phyloP scores from a whole-genome alignment of 225 moss, liverwort and hornwort species.

The Ulota crispa region DNA sequence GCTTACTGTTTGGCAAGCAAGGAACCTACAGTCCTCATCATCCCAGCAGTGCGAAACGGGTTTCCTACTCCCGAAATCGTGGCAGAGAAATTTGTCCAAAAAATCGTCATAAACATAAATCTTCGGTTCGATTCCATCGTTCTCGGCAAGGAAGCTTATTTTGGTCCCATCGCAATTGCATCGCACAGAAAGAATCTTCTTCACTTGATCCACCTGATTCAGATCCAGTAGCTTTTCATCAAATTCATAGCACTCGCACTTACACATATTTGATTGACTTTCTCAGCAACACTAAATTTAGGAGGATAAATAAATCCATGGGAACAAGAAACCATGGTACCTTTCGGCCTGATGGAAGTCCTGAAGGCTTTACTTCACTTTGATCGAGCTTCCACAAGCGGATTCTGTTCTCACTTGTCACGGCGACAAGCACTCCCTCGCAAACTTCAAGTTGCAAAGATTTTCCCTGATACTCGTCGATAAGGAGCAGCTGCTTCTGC shows the following conservation, averaged over 20 bases:
- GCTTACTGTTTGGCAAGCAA: constrained; percentile 71
- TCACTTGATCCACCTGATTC: constrained; percentile 45
- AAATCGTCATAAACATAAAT: constrained; percentile 73
- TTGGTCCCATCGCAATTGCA: constrained; percentile 78
- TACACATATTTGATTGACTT: background rate
- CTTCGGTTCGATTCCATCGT: constrained; percentile 26
- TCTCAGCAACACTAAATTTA: background rate
- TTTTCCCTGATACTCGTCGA: constrained; percentile 55
- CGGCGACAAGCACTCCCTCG: constrained; percentile 37
- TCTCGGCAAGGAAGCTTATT: constrained; percentile 67
- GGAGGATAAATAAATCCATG: background rate
- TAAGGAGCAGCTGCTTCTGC: constrained; percentile 36
- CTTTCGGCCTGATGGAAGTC: constrained; percentile 69
- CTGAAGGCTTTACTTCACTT: constrained; percentile 48
- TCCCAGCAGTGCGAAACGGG: constrained; percentile 88
- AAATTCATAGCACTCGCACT: background rate
- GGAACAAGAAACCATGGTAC: constrained; percentile 25
- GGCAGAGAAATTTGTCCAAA: constrained; percentile 66
- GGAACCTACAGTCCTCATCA: constrained; percentile 65
- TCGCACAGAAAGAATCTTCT: constrained; percentile 54
- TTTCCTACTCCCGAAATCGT: constrained; percentile 63
- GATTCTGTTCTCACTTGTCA: constrained; percentile 61
- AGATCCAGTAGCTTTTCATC: background rate
- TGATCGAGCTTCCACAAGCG: constrained; percentile 69
- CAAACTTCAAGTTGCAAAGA: constrained; percentile 41